Base-by-base conservation (phyloP, 805 yeast genomes). In the Dipodascopsis uninucleata region DNA sequence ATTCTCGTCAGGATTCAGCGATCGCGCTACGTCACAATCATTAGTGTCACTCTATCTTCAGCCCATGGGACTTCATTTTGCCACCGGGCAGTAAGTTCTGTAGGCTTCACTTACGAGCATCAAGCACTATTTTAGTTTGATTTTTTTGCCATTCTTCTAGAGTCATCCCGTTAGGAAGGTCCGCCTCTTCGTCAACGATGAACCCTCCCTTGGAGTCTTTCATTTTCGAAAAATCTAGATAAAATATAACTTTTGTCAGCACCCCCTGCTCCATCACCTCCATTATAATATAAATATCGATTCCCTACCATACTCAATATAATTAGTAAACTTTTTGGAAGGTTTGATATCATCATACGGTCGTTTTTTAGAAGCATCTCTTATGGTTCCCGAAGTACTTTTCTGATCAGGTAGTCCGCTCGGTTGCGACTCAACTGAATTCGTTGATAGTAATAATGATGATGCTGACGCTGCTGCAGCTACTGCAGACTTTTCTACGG, bases 141-240 rank as follows among this genome's bases (percentile, higher is more conserved):
- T 77, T 78, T 47, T 76, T 76, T n/a, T 66, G 67, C 80, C 82
- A 76, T 28, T 77, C 78, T 17, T 74, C 79, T 16, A 77, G 61
- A 1, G 76, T 67, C 54, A 58, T 43, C 1, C 58, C 58, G 10
- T 55, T 58, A 9, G 63, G 49, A 2, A 40, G 43, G 5, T 46
- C 60, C 37, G 59, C 62, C 47, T 55, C 66, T 55, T 68, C 72
- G 10, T 71, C 76, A 0, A 67, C 60, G 52, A 89, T 70, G 61
- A 81, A 89, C 18, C 99, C 99, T 57, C 97, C 97, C 58, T 76
- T 75, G 1, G 83, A 70, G 57, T 93, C 96, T 52, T 78, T 77
- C 87, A 94, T 84, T n/a, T 87, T 83, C 2, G 97, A 77, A 55
- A 93, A 77, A 65, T 93, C 97, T 80, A 18, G n/a, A 14, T 7